A percentile compares a stretch with the other conserved stretches of the same genome.
phyloP scores from a whole-genome alignment of 768 basidiomycete species.

The Psilocybe tampanensis region DNA sequence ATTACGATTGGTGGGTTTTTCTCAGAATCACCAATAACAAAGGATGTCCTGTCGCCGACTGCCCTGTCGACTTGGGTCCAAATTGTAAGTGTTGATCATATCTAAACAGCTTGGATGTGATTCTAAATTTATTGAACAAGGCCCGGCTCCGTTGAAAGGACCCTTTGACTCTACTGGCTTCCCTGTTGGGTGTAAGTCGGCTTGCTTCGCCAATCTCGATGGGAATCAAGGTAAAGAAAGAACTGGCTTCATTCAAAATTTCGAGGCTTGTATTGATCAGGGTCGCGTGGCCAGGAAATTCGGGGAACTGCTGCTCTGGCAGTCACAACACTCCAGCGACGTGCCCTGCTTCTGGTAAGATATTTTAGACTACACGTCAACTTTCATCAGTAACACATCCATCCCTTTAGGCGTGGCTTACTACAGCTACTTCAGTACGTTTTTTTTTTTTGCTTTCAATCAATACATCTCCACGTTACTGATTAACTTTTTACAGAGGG shows the following conservation, averaged over 20 bases:
- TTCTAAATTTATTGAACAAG: too few relatives aligned
- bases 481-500: slow-evolving; percentile 33
- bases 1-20: background rate
- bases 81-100: too few relatives aligned
- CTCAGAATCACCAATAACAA: slow-evolving; percentile 51
- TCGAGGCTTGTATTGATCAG: background rate
- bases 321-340: slow-evolving; percentile 50
- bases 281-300: slow-evolving; percentile 42
- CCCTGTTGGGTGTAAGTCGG: slow-evolving; percentile 62
- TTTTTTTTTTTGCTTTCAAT: background rate
- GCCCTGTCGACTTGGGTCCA: slow-evolving; percentile 62
- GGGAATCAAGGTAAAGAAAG: slow-evolving; percentile 39
- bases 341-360: slow-evolving; percentile 50
- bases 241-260: background rate
- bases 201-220: slow-evolving; percentile 49
- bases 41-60: slow-evolving; percentile 56
- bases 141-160: slow-evolving; percentile 52
- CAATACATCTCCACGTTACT: too few relatives aligned
- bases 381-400: slow-evolving; percentile 28
- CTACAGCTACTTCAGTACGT: slow-evolving; percentile 40
- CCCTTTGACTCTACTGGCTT: slow-evolving; percentile 54
- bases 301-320: slow-evolving; percentile 68
- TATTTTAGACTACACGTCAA: background rate
- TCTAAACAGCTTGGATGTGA: too few relatives aligned
- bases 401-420: slow-evolving; percentile 27